phyloP scores from a whole-genome alignment of 345 rosid species.

The Arabis hirsuta region DNA sequence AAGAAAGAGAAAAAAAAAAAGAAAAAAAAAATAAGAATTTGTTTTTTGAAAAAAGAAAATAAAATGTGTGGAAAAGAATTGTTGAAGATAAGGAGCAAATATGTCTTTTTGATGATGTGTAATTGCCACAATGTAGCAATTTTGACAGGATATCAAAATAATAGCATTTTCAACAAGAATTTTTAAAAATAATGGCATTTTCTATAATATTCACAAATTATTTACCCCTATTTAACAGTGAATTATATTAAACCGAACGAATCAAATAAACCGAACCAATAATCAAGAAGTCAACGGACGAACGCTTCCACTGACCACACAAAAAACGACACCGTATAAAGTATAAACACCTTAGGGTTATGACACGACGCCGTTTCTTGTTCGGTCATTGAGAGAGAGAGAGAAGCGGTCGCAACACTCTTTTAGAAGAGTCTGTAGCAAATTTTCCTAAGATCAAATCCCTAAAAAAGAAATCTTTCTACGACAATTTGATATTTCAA shows the following conservation, averaged over 20 bases:
- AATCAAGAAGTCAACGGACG: neutral
- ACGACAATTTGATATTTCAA: neutral
- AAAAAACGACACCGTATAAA: constrained; percentile 26
- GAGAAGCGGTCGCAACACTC: constrained; percentile 24
- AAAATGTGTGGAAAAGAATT: too few relatives aligned
- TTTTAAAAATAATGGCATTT: too few relatives aligned
- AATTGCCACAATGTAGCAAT: too few relatives aligned
- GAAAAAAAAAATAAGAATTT: too few relatives aligned
- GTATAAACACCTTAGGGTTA: neutral
- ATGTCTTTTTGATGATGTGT: too few relatives aligned
- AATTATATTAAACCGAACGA: constrained; percentile 9
- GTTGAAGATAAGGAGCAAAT: too few relatives aligned
- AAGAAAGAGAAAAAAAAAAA: too few relatives aligned
- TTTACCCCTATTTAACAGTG: neutral
- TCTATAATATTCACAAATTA: neutral
- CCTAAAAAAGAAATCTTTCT: neutral
- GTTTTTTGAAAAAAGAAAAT: too few relatives aligned
- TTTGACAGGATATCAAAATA: too few relatives aligned
- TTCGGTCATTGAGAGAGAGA: constrained; percentile 8
- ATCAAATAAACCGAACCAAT: neutral
- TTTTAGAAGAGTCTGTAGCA: neutral
- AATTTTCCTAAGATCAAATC: neutral
- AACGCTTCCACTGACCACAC: neutral
- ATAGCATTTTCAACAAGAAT: too few relatives aligned
- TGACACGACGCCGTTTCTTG: constrained; percentile 2